Conservation (phyloP, 441 rosid species). For the Pelargonium citronellum region DNA sequence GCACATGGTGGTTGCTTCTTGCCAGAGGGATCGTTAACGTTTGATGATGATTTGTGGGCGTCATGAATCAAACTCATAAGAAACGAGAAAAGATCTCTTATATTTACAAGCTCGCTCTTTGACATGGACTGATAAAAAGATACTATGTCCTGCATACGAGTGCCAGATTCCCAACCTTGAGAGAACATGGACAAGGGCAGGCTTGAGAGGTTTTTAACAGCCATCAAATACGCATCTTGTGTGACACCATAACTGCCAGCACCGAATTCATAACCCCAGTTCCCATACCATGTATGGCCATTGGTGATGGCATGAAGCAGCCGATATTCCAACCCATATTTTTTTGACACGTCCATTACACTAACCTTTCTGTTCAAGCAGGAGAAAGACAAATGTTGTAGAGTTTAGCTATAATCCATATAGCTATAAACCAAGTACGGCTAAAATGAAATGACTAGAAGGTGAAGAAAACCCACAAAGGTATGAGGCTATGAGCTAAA, state of each 20-base stretch:
- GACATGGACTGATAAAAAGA: slow-evolving; percentile 48
- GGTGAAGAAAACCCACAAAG: background rate
- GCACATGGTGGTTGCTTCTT: slow-evolving; percentile 22
- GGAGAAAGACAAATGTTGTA: slow-evolving; percentile 3
- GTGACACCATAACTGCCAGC: slow-evolving; percentile 59
- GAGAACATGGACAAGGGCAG: slow-evolving; percentile 34
- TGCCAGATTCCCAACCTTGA: slow-evolving; percentile 31
- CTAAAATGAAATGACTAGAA: background rate
- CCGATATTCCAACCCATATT: slow-evolving; percentile 56
- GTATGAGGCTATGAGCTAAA: background rate
- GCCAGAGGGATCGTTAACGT: slow-evolving; percentile 23
- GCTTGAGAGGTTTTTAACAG: slow-evolving; percentile 43
- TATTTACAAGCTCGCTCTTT: slow-evolving; percentile 43
- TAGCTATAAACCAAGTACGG: background rate
- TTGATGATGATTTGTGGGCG: slow-evolving; percentile 31
- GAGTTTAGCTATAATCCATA: slow-evolving; percentile 9
- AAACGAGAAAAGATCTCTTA: slow-evolving; percentile 46
- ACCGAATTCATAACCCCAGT: slow-evolving; percentile 73
- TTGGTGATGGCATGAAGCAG: slow-evolving; percentile 53
- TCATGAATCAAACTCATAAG: slow-evolving; percentile 39
- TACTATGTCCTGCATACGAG: slow-evolving; percentile 36
- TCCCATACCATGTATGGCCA: slow-evolving; percentile 66
- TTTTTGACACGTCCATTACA: slow-evolving; percentile 68
- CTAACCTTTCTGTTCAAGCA: slow-evolving; percentile 47
- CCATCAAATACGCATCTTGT: slow-evolving; percentile 40